Evolutionary conservation across 2,329 filamentous ascomycete species (phyloP), one percentile per base, ranked within the genome.

Genomic region (Penicillium sp.): DNA sequence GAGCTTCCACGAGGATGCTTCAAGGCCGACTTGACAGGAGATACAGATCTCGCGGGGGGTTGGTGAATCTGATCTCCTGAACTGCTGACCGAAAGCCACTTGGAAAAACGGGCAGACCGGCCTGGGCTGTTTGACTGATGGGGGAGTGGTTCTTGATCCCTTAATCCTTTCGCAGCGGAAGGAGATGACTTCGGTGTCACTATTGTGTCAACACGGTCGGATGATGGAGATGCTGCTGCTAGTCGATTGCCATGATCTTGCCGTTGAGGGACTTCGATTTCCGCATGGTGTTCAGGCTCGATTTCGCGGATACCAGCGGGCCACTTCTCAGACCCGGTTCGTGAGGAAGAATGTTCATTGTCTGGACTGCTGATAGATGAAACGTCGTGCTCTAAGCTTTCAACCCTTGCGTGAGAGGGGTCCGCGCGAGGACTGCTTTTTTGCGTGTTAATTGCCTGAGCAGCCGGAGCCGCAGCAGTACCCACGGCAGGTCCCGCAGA

Each of bases 21-120:
- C 63, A 88, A 67, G 0, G 85, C 85, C 26, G 85, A 85, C 66
- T 88, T 88, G 13, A 76, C 83, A 5, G 85, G 85, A 7, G 85
- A 88, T 4, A 85, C 70, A 3, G 85, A 86, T 53, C 85, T 78
- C 26, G 81, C 77, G 14, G 83, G 83, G 19, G 85, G 85, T 51
- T 85, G 78, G 63, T 88, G 85, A 54, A 80, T 78, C 45, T 78
- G 72, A 6, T 80, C 80, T 26, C 73, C 74, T 3, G 77, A 67
- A 16, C 79, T 73, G 25, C 82, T 77, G 7, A 84, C 74, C 8
- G 73, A 72, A 3, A 85, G 76, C 45, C 79, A 78, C 23, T 78
- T 71, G 0, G 83, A 83, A 62, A 88, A 88, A 46, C 82, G 83
- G 13, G 85, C 81, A 47, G 80, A 81, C 56, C 85, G 78, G 11